Percentiles rank a stretch among this genome's conserved stretches.
Evolutionary conservation across 1,284 basidiomycete genomes (phyloP).

Genomic region (Leccinum solheimii): DNA sequence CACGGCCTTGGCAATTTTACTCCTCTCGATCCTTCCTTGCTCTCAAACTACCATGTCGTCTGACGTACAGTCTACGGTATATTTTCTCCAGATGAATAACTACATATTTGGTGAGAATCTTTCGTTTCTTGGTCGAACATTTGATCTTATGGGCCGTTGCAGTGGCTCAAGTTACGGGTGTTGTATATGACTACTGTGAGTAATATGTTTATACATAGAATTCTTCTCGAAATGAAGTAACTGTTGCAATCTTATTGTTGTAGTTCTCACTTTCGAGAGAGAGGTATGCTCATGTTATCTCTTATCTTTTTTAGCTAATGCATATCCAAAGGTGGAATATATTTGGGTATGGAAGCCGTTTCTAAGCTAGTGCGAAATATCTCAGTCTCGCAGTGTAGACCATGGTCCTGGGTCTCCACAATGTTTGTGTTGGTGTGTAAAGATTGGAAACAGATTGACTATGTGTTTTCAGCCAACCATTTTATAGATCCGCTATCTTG

Average conservation of each 20-base stretch:
- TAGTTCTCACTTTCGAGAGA: neutral
- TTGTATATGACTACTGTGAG: neutral
- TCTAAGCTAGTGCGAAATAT: neutral
- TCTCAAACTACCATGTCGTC: neutral
- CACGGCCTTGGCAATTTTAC: neutral
- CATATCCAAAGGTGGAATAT: neutral
- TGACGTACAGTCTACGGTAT: neutral
- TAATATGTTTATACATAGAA: neutral
- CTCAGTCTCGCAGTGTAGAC: no score
- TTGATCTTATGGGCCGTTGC: neutral
- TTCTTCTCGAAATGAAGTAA: neutral
- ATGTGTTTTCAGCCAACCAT: neutral
- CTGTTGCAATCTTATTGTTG: neutral
- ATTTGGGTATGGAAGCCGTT: neutral
- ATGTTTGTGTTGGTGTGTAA: neutral
- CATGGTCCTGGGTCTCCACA: neutral
- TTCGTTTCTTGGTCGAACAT: neutral
- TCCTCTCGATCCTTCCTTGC: neutral
- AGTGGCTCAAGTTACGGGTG: neutral
- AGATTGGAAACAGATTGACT: neutral
- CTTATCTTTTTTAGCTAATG: neutral
- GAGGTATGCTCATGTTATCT: neutral
- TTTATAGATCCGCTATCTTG: neutral
- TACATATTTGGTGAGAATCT: neutral
- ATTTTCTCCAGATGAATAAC: neutral